Percentiles rank a stretch among this genome's conserved stretches.
Conservation (phyloP, 371 early-diverging fungal species). For the Batrachochytrium dendrobatidis region DNA sequence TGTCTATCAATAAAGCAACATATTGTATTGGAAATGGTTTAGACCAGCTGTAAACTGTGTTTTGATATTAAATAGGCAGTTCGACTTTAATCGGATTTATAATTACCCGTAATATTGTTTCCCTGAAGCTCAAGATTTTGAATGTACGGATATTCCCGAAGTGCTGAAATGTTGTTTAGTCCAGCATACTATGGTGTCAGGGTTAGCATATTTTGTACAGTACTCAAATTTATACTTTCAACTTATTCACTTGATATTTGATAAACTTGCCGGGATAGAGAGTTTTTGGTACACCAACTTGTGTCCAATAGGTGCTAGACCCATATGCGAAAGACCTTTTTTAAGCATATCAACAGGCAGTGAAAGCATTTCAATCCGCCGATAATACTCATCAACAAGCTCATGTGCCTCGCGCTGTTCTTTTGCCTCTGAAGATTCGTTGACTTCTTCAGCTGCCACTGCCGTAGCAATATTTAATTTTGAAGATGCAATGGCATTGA, state of each 20-base stretch:
- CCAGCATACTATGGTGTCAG: conserved; percentile 21
- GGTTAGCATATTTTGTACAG: not conserved
- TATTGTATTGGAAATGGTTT: not conserved
- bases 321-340: conserved; percentile 21
- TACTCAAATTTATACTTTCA: not conserved
- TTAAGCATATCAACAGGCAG: conserved; percentile 18
- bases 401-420: conserved; percentile 1
- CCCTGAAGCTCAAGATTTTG: conserved; percentile 36
- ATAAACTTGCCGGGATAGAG: conserved; percentile 27
- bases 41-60: not conserved
- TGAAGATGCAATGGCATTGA: not conserved
- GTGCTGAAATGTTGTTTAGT: conserved; percentile 23
- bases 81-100: not conserved
- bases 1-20: conserved; percentile 12
- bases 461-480: not conserved
- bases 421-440: not conserved
- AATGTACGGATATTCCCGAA: conserved; percentile 28
- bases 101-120: conserved; percentile 30
- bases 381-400: conserved; percentile 10
- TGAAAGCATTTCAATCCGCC: conserved; percentile 14
- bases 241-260: not conserved
- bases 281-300: conserved; percentile 31
- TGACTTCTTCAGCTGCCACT: not conserved
- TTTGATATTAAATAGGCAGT: too few species aligned
- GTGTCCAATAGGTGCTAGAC: conserved; percentile 27